A percentile compares a stretch with the other conserved stretches of the same genome.
Evolutionary conservation across 1,284 basidiomycete genomes (phyloP).

Genomic region (Marasmius tenuissimus): DNA sequence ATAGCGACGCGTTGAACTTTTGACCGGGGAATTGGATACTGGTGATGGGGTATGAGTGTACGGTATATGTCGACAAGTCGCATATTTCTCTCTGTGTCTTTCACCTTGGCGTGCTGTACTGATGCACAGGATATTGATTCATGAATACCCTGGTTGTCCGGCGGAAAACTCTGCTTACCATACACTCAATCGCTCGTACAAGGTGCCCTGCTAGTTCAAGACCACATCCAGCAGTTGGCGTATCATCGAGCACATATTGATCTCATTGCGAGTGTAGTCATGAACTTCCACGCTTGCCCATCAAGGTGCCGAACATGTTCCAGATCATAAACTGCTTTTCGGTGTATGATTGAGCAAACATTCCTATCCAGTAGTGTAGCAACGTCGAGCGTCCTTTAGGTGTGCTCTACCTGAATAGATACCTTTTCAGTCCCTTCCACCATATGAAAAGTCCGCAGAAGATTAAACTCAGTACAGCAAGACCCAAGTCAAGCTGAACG

Average conservation of each 20-base stretch:
- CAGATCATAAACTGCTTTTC: not conserved
- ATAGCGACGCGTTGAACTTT: slow-evolving; percentile 42
- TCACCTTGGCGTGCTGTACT: not conserved
- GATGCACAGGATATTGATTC: slow-evolving; percentile 7
- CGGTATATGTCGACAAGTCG: not conserved
- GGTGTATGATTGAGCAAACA: not conserved
- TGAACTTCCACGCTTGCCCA: not conserved
- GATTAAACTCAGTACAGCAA: slow-evolving; percentile 58
- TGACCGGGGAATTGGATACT: slow-evolving; percentile 61
- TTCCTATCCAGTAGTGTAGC: not conserved
- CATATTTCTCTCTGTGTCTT: slow-evolving; percentile 3
- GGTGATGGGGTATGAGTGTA: slow-evolving; percentile 47
- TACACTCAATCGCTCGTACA: slow-evolving; percentile 58
- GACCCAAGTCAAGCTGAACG: slow-evolving; percentile 62
- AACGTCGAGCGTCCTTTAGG: too few species aligned
- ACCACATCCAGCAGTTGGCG: slow-evolving; percentile 63
- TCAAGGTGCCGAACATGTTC: not conserved
- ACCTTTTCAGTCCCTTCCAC: slow-evolving; percentile 43
- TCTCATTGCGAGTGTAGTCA: not conserved
- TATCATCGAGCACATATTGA: slow-evolving; percentile 77
- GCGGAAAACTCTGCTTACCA: not conserved
- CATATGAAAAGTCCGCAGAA: slow-evolving; percentile 55
- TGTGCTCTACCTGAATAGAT: not conserved
- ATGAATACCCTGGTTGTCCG: slow-evolving; percentile 1
- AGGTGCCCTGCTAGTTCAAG: slow-evolving; percentile 77